phyloP scores from a whole-genome alignment of 192 early-diverging fungal genomes.

The Coemansia sp. region DNA sequence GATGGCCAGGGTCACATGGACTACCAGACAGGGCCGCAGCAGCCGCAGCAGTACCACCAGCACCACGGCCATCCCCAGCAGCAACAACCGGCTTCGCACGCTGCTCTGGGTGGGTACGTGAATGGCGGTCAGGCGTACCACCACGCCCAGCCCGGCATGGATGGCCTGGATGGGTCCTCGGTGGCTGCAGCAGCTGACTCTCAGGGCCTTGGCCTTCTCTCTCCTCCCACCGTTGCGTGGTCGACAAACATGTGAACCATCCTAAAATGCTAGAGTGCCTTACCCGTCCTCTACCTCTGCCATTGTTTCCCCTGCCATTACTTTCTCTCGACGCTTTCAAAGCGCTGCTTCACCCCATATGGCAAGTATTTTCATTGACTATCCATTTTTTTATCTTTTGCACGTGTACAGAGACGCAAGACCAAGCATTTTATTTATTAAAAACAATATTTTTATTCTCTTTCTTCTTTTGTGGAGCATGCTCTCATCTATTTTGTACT shows the following conservation, averaged over 20 bases:
- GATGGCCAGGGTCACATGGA: constrained; percentile 12
- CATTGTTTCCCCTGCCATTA: too few species aligned
- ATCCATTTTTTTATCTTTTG: too few species aligned
- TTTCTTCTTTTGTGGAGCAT: too few species aligned
- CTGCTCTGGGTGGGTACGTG: constrained; percentile 31
- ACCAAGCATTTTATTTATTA: too few species aligned
- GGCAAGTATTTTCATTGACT: too few species aligned
- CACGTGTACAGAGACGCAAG: too few species aligned
- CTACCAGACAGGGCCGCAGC: constrained; percentile 16
- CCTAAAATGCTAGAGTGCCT: too few species aligned
- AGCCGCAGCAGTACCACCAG: constrained; percentile 27
- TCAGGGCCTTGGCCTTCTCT: constrained; percentile 41
- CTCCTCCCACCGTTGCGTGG: constrained; percentile 49
- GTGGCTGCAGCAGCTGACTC: constrained; percentile 32
- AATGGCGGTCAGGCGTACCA: constrained; percentile 38
- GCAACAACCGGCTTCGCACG: constrained; percentile 11
- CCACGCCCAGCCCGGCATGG: constrained; percentile 45
- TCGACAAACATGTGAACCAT: constrained; percentile 47
- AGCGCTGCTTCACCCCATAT: too few species aligned
- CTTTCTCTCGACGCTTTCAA: too few species aligned
- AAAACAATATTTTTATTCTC: too few species aligned
- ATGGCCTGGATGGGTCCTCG: constrained; percentile 28
- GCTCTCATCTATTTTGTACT: too few species aligned
- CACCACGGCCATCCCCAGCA: constrained; percentile 22
- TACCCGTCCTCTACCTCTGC: too few species aligned